phyloP scores from a whole-genome alignment of 2,329 filamentous ascomycete genomes.

The Verticillium nubilum region DNA sequence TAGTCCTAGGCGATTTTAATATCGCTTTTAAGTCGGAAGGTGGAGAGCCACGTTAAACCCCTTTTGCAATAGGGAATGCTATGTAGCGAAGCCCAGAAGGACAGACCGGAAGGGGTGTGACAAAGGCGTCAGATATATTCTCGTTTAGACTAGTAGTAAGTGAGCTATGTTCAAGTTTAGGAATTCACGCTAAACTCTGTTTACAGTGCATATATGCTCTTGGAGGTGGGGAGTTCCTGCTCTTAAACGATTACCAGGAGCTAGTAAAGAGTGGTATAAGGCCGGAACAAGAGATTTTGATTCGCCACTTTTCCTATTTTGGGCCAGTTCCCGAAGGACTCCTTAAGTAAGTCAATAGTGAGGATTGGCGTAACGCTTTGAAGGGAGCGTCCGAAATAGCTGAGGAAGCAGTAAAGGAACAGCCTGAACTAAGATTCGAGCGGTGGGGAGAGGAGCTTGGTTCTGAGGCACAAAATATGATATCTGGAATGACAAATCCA shows the following conservation, averaged over 20 bases:
- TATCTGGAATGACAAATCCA: not conserved
- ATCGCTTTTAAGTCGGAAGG: conserved; percentile 23
- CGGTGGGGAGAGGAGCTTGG: not conserved
- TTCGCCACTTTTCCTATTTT: not conserved
- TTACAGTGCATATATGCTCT: conserved; percentile 27
- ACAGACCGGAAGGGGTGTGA: conserved; percentile 24
- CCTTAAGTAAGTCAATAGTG: not conserved
- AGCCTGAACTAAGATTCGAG: not conserved
- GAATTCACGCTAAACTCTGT: conserved; percentile 13
- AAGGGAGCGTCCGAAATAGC: not conserved
- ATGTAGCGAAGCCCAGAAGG: conserved; percentile 34
- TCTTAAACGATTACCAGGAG: not conserved
- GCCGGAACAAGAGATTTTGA: not conserved
- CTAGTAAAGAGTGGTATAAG: not conserved
- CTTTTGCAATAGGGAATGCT: conserved; percentile 25
- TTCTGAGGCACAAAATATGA: not conserved
- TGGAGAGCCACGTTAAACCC: conserved; percentile 17
- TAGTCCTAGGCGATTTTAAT: conserved; percentile 29
- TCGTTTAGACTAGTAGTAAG: conserved; percentile 32
- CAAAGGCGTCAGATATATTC: conserved; percentile 29
- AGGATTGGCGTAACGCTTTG: not conserved
- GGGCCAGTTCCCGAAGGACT: not conserved
- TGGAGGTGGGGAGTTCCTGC: conserved; percentile 12
- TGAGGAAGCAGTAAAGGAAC: not conserved
- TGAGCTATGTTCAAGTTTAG: conserved; percentile 9